These are phyloP conservation scores for Capsicum pubescens DNA, from an alignment of 257 asterid genomes.

Conservation along the genomic window DNA sequence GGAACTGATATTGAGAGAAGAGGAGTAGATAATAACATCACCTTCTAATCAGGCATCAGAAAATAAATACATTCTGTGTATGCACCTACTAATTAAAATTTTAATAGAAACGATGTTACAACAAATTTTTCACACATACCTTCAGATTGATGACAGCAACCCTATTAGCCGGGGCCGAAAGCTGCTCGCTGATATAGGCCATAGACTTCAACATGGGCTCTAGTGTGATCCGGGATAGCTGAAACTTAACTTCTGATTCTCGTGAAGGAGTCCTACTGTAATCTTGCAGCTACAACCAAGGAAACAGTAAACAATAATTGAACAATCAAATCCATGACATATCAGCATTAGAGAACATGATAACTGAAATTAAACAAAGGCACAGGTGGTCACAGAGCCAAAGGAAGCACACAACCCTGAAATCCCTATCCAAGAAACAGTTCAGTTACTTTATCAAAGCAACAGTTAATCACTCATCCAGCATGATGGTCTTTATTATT, in stretches of 20 bases:
- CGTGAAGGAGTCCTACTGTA: conserved; percentile 58
- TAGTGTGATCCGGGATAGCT: conserved; percentile 68
- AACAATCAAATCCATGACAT: conserved; percentile 19
- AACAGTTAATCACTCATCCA: not conserved
- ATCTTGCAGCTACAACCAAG: conserved; percentile 73
- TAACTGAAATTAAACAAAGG: conserved; percentile 12
- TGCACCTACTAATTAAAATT: not conserved
- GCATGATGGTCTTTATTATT: not conserved
- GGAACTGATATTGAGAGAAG: not conserved
- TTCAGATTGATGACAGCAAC: conserved; percentile 88
- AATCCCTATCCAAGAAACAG: not conserved
- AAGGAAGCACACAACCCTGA: conserved; percentile 1
- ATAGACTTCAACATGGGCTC: conserved; percentile 93
- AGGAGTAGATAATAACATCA: not conserved
- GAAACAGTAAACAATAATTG: conserved; percentile 27
- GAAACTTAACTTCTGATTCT: conserved; percentile 86
- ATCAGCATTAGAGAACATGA: conserved; percentile 18
- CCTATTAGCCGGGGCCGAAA: conserved; percentile 73
- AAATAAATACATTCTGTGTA: not conserved
- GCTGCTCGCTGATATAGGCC: conserved; percentile 91
- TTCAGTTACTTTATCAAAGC: not conserved
- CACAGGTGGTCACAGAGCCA: conserved; percentile 5
- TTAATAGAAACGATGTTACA: not conserved
- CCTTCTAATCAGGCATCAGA: not conserved
- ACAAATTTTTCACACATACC: conserved; percentile 49